Evolutionary conservation across 176 grass and related monocot species (phyloP), one percentile per base, ranked within the genome.

Genomic region (Zea luxurians): DNA sequence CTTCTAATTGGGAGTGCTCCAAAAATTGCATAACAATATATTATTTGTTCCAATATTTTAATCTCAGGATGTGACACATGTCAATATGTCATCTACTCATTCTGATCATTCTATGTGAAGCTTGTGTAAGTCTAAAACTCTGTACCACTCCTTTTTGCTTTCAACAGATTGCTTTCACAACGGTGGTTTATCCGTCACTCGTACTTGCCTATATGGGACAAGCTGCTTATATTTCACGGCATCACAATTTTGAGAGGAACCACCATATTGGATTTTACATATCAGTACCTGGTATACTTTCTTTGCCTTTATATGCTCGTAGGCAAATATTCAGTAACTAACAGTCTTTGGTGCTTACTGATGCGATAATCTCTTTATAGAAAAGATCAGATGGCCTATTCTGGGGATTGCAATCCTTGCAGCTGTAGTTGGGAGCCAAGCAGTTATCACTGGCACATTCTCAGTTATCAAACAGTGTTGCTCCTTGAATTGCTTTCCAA

Each of bases 151-250:
- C 18, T 5, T 62, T 84, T 69, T 80, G 50, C 61, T 83, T 43
- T 10, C 13, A 92, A 83, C 89, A 98, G 95, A 84, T 98, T 57
- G 89, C 95, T 83, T 98, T 98, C 80, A 89, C 87, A 16, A 64
- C n/a, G 48, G 48, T 94, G 66, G 91, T 98, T 48, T 98, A 98
- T 79, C 95, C 91, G 21, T 79, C 95, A 9, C 83, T 98, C 17
- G 71, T 98, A 67, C 85, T 98, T n/a, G 91, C 95, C 62, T 98
- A 98, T 62, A 94, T 94, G 91, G 95, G 95, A 48, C 95, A 98
- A 85, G 95, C 95, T 66, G 95, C 95, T 74, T 98, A 94, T 83
- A 86, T 98, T 68, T 98, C 95, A 55, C 83, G 52, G 45, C 96
- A 99, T 85, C 96, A 95, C 70, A 77, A 47, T 46, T 95, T 95